phyloP scores from a whole-genome alignment of 306 rosid species.

The Dryas alaskensis region DNA sequence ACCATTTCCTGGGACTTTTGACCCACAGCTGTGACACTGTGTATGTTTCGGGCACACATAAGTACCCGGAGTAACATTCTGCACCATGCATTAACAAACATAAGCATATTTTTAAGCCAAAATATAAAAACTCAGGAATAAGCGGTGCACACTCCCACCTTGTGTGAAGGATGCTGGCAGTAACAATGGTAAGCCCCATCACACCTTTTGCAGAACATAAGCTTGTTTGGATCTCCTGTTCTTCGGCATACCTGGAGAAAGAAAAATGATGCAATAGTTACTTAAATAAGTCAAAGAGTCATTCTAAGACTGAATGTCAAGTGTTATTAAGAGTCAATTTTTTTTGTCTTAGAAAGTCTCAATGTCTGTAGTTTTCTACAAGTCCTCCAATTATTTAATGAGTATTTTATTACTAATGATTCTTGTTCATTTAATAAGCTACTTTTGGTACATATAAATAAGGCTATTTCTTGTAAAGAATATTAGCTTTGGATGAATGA shows the following conservation, averaged over 20 bases:
- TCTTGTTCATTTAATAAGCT: no score
- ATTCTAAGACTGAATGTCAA: no score
- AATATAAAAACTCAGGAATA: slow-evolving; percentile 20
- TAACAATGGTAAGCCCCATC: slow-evolving; percentile 98
- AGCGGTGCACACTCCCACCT: slow-evolving; percentile 51
- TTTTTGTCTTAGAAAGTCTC: no score
- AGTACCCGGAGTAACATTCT: slow-evolving; percentile 92
- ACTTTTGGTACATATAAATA: no score
- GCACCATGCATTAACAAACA: slow-evolving; percentile 39
- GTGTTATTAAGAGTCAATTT: no score
- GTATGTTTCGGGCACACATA: slow-evolving; percentile 95
- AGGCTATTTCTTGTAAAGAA: no score
- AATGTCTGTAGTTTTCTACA: no score
- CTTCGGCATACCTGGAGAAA: slow-evolving; percentile 81
- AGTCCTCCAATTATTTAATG: no score
- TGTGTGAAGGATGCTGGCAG: slow-evolving; percentile 95
- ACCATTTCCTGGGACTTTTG: slow-evolving; percentile 97
- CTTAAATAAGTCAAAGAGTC: no score
- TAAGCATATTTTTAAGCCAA: slow-evolving; percentile 27
- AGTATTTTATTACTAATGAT: no score
- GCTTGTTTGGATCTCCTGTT: slow-evolving; percentile 93
- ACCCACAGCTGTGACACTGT: slow-evolving; percentile 90
- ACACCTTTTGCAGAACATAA: slow-evolving; percentile 97
- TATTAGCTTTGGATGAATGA: no score
- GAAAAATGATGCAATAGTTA: no score